Evolutionary conservation across 306 rosid species (phyloP).

Genomic region (Dicorynia guianensis): DNA sequence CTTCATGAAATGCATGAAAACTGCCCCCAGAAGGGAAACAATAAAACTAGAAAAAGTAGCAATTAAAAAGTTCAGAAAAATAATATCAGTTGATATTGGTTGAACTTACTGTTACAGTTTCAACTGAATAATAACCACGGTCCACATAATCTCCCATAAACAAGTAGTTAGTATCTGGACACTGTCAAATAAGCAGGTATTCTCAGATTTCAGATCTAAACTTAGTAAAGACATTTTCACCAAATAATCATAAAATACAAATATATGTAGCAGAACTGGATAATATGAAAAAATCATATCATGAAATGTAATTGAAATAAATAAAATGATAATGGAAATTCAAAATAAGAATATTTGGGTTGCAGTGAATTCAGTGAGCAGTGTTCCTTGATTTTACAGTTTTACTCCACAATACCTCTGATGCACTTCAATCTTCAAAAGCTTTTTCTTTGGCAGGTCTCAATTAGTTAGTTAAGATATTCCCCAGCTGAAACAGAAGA

Average conservation of each 20-base stretch:
- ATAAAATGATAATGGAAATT: slow-evolving; percentile 12
- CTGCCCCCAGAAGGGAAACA: neutral
- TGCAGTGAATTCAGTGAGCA: slow-evolving; percentile 37
- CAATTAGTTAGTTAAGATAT: slow-evolving; percentile 55
- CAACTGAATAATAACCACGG: slow-evolving; percentile 99
- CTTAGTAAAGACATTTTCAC: neutral
- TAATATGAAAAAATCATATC: slow-evolving; percentile 18
- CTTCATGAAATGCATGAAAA: neutral
- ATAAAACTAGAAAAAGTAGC: slow-evolving; percentile 7
- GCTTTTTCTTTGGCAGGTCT: slow-evolving; percentile 50
- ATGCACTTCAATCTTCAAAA: slow-evolving; percentile 52
- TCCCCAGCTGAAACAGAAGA: slow-evolving; percentile 50
- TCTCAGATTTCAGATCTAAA: slow-evolving; percentile 32
- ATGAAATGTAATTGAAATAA: neutral
- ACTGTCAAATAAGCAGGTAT: slow-evolving; percentile 61
- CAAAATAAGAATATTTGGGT: slow-evolving; percentile 31
- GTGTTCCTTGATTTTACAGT: slow-evolving; percentile 44
- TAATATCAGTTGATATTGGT: slow-evolving; percentile 9
- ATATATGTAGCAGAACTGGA: slow-evolving; percentile 11
- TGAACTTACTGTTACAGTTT: slow-evolving; percentile 90
- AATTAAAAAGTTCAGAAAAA: slow-evolving; percentile 20
- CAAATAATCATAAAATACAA: too few species aligned
- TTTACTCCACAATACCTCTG: slow-evolving; percentile 45
- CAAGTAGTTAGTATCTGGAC: slow-evolving; percentile 97
- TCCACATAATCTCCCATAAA: slow-evolving; percentile 99